These are phyloP conservation scores for Pterocarpus santalinus DNA, from an alignment of 306 rosid genomes.

Conservation along the genomic window DNA sequence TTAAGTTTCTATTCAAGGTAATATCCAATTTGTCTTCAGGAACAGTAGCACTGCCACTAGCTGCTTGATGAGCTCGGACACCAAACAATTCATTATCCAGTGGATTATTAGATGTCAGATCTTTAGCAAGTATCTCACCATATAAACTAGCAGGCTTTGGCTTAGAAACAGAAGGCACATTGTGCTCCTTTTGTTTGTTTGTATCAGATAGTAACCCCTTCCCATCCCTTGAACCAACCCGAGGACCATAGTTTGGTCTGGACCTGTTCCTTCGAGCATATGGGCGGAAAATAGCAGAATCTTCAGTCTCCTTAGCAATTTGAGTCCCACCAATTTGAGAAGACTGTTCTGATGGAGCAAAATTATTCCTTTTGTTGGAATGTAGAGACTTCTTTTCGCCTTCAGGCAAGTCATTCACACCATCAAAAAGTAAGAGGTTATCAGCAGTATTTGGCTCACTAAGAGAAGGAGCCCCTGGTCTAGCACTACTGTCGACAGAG, in stretches of 20 bases:
- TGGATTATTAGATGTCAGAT: conserved; percentile 54
- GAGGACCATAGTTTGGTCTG: conserved; percentile 84
- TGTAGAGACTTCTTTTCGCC: conserved; percentile 70
- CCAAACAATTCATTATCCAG: conserved; percentile 63
- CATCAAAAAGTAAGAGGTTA: conserved; percentile 89
- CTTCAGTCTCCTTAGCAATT: conserved; percentile 91
- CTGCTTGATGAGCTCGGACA: conserved; percentile 52
- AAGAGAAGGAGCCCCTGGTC: conserved; percentile 80
- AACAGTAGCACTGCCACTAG: conserved; percentile 54
- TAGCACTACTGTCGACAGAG: conserved; percentile 97
- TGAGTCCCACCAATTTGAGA: conserved; percentile 85
- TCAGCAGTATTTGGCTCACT: conserved; percentile 97
- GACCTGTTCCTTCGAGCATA: conserved; percentile 98
- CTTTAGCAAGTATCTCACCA: conserved; percentile 63
- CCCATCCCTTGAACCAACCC: conserved; percentile 68
- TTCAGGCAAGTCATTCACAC: conserved; percentile 74
- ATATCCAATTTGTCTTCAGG: conserved; percentile 66
- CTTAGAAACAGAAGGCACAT: conserved; percentile 64
- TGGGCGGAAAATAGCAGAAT: conserved; percentile 91
- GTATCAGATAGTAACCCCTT: conserved; percentile 65
- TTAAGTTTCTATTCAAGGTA: conserved; percentile 49
- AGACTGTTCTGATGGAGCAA: conserved; percentile 86
- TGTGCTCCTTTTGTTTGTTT: conserved; percentile 69
- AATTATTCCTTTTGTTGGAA: conserved; percentile 64
- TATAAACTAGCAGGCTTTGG: conserved; percentile 71